phyloP scores from a whole-genome alignment of 2,329 filamentous ascomycete species.

The Alternaria ethzedia region DNA sequence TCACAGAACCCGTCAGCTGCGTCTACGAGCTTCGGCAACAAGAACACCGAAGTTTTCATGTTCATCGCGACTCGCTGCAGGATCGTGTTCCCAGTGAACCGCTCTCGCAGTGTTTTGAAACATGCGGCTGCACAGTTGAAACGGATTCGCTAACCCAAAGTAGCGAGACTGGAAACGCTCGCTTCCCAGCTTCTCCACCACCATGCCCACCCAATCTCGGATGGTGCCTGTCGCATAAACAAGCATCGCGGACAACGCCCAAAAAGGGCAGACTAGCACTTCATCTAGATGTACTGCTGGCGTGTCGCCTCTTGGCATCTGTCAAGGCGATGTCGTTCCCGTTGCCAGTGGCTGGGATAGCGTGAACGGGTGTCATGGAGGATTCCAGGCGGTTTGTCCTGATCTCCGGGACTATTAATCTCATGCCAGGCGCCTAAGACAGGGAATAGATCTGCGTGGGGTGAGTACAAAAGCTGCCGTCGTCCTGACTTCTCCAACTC shows the following conservation, averaged over 20 bases:
- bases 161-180: constrained; percentile 30
- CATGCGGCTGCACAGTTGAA: constrained; percentile 21
- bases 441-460: constrained; percentile 20
- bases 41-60: not conserved
- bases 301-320: constrained; percentile 14
- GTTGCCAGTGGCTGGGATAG: constrained; percentile 9
- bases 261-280: constrained; percentile 13
- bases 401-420: constrained; percentile 16
- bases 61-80: constrained; percentile 15
- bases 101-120: constrained; percentile 31
- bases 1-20: not conserved
- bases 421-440: constrained; percentile 20
- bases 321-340: constrained; percentile 17
- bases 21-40: not conserved
- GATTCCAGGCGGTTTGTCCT: constrained; percentile 25
- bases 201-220: constrained; percentile 28
- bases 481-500: not conserved
- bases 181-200: constrained; percentile 25
- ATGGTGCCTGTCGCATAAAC: constrained; percentile 22
- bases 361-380: constrained; percentile 23
- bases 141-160: constrained; percentile 21
- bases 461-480: constrained; percentile 5
- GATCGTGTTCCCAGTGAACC: constrained; percentile 17
- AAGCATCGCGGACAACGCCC: constrained; percentile 10
- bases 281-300: constrained; percentile 18